These are phyloP conservation scores for Beauveria brongniartii DNA, from an alignment of 2,329 filamentous ascomycete species.

Conservation along the genomic window DNA sequence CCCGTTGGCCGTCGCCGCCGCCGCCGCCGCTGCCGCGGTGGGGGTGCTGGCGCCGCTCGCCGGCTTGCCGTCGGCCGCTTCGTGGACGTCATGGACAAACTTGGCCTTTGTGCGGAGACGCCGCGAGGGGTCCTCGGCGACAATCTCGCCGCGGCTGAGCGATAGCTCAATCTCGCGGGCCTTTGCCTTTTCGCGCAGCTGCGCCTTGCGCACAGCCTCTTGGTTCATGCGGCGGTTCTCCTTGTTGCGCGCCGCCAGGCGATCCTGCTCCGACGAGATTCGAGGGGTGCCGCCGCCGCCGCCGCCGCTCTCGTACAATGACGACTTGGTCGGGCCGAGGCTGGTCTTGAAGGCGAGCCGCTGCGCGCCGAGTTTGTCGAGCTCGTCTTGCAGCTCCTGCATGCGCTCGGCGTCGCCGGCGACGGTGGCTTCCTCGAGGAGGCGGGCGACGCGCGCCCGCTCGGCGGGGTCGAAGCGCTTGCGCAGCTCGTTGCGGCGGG, in stretches of 20 bases:
- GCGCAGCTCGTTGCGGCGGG: slow-evolving; percentile 59
- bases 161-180: slow-evolving; percentile 53
- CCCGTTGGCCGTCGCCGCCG: slow-evolving; percentile 29
- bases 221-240: slow-evolving; percentile 77
- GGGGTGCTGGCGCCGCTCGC: slow-evolving; percentile 42
- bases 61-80: slow-evolving; percentile 27
- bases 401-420: slow-evolving; percentile 52
- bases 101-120: slow-evolving; percentile 60
- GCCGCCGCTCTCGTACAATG: slow-evolving; percentile 25
- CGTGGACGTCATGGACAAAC: slow-evolving; percentile 57
- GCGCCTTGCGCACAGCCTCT: slow-evolving; percentile 85
- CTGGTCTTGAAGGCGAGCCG: slow-evolving; percentile 68
- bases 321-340: slow-evolving; percentile 45
- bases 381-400: slow-evolving; percentile 48
- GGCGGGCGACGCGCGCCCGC: slow-evolving; percentile 57
- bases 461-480: slow-evolving; percentile 59
- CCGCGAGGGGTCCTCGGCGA: slow-evolving; percentile 50
- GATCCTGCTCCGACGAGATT: slow-evolving; percentile 63
- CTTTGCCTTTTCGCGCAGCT: slow-evolving; percentile 68
- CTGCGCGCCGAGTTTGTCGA: slow-evolving; percentile 56
- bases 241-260: slow-evolving; percentile 73
- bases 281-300: slow-evolving; percentile 19
- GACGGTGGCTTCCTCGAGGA: slow-evolving; percentile 58
- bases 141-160: slow-evolving; percentile 54
- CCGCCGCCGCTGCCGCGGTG: slow-evolving; percentile 38